Evolutionary conservation across 1,284 basidiomycete species (phyloP).

Genomic region (Lignosus rhinocerotis): DNA sequence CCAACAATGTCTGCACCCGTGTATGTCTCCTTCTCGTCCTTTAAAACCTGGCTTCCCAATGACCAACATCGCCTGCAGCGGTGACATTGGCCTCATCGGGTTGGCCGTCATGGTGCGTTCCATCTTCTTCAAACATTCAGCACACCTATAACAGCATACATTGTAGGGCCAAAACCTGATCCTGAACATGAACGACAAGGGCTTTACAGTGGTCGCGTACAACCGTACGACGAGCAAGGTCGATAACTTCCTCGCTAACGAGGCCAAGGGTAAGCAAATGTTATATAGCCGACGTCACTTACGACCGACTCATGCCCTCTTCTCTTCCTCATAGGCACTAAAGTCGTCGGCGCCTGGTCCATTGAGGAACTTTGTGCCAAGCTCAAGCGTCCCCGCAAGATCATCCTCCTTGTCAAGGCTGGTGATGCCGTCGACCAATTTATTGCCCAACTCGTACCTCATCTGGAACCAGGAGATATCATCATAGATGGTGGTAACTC

Average conservation of each 20-base stretch:
- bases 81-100: conserved; percentile 92
- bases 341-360: conserved; percentile 92
- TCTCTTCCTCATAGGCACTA: conserved; percentile 68
- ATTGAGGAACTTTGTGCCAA: conserved; percentile 86
- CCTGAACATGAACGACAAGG: conserved; percentile 99
- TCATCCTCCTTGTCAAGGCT: conserved; percentile 95
- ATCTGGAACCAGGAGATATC: conserved; percentile 84
- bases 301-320: conserved; percentile 18
- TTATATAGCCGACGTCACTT: conserved; percentile 23
- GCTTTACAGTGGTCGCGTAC: conserved; percentile 95
- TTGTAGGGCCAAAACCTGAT: conserved; percentile 92
- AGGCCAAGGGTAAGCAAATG: conserved; percentile 85
- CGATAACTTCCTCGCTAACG: conserved; percentile 92
- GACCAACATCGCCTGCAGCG: conserved; percentile 45
- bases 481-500: conserved; percentile 99
- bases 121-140: conserved; percentile 18
- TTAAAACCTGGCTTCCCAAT: conserved; percentile 4
- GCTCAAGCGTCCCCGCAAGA: conserved; percentile 85
- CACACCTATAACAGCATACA: conserved; percentile 17
- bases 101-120: conserved; percentile 90
- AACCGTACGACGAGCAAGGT: conserved; percentile 98
- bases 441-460: conserved; percentile 69
- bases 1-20: conserved; percentile 44
- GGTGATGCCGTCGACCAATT: conserved; percentile 79
- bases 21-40: conserved; percentile 34